phyloP scores from a whole-genome alignment of 2,329 filamentous ascomycete species.

The Fusarium armeniacum region DNA sequence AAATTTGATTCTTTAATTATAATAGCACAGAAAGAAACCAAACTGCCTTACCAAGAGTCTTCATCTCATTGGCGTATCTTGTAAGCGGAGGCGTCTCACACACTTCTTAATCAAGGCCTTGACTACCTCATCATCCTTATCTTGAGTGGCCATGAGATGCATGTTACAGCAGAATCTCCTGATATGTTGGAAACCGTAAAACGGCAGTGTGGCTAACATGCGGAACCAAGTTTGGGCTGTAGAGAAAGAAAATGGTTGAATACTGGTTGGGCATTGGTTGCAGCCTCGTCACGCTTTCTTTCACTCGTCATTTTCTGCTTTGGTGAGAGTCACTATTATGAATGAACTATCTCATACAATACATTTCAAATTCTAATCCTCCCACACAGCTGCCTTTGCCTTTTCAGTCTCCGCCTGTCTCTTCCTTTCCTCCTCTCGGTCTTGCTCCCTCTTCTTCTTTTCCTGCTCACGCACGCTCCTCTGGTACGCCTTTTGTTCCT shows the following conservation, averaged over 20 bases:
- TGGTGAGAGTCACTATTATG: background rate
- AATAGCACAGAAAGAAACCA: background rate
- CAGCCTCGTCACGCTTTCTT: background rate
- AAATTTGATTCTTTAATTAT: background rate
- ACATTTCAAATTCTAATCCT: constrained; percentile 65
- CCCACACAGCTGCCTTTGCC: constrained; percentile 90
- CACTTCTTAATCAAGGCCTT: background rate
- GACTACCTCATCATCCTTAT: background rate
- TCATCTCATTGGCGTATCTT: background rate
- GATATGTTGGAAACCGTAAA: background rate
- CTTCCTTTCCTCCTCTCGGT: constrained; percentile 74
- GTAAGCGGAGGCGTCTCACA: background rate
- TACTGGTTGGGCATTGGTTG: background rate
- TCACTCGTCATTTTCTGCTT: background rate
- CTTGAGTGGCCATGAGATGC: background rate
- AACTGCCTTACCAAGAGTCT: background rate
- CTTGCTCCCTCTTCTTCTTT: constrained; percentile 79
- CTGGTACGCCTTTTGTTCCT: constrained; percentile 91
- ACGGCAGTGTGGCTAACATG: background rate
- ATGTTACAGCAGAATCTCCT: background rate
- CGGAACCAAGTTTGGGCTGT: background rate
- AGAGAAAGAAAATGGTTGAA: background rate
- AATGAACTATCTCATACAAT: background rate
- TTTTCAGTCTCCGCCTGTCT: constrained; percentile 76
- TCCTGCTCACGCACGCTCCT: constrained; percentile 86